These are phyloP conservation scores for Schwanniomyces polymorphus DNA, from an alignment of 805 yeast species.

Conservation along the genomic window DNA sequence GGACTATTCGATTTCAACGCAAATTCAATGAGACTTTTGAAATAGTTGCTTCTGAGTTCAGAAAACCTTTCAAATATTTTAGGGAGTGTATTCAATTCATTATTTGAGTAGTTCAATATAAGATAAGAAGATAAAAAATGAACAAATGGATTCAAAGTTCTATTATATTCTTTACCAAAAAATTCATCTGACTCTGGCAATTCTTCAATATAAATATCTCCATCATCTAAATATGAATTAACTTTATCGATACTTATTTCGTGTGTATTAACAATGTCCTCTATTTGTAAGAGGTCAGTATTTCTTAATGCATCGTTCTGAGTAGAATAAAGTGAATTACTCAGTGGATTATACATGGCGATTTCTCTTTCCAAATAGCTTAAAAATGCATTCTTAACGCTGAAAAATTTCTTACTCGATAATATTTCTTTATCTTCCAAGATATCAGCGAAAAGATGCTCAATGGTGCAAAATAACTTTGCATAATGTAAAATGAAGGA, in stretches of 20 bases:
- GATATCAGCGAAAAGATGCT: constrained; percentile 17
- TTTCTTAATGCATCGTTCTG: constrained; percentile 15
- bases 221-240: constrained; percentile 7
- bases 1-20: constrained; percentile 3
- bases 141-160: constrained; percentile 22
- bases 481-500: constrained; percentile 30
- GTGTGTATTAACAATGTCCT: constrained; percentile 9
- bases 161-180: neutral
- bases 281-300: constrained; percentile 6
- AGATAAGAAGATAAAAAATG: constrained; percentile 33
- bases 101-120: constrained; percentile 20
- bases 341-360: constrained; percentile 18
- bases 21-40: constrained; percentile 11
- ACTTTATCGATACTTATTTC: neutral
- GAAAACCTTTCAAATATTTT: constrained; percentile 21
- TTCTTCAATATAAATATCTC: neutral
- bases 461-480: constrained; percentile 33
- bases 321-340: constrained; percentile 11
- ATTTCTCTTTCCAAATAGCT: constrained; percentile 24
- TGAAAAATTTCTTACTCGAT: constrained; percentile 12
- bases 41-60: constrained; percentile 19
- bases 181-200: neutral
- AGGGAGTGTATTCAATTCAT: constrained; percentile 13
- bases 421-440: constrained; percentile 10
- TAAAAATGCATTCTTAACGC: constrained; percentile 23